Evolutionary conservation across 2,329 filamentous ascomycete genomes (phyloP), one percentile per base, ranked within the genome.

Genomic region (Claviceps digitariae): DNA sequence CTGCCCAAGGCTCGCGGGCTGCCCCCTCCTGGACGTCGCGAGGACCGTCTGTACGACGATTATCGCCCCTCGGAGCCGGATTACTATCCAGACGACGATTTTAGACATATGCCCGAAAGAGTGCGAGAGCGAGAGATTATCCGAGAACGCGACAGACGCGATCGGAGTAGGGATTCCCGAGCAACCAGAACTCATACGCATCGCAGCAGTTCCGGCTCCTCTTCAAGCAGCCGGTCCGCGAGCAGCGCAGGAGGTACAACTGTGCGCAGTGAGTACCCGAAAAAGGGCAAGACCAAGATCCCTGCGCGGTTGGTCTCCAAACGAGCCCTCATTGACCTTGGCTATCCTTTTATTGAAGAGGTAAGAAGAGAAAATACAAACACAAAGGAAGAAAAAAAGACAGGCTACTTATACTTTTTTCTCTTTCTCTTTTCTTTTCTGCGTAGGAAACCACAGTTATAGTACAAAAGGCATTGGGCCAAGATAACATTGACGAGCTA

Each of bases 401-500:
- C 36, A 51, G 17, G 3, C 13, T 38, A 4, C 50, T 46, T 8
- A 47, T 10, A 21, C 15, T 17, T 49, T 20, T 7, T 34, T 17
- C 5, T 31, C 13, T 17, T 10, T 31, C 13, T 31, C 17, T 21
- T 17, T 15, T 34, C 8, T 6, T 38, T 38, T 17, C 12, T 38
- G 31, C 31, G 4, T 5, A 93, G 87, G 88, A 86, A 41, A 84
- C 86, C 59, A 86, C 85, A 23, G 82, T 93, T 60, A 79, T 95
- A 51, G 82, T 97, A 36, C 82, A 86, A 60, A 85, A 87, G 63
- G 90, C 91, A 10, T 76, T 97, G 5, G 87, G 88, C 17, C 90
- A 94, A 61, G 82, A 91, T 20, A 89, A 95, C 61, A 96, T 96
- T 57, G 90, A 96, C 60, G 86, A 94, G 62, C 76, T 96, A 46